These are phyloP conservation scores for Maudiozyma saulgeensis DNA, from an alignment of 805 yeast genomes.

Conservation along the genomic window DNA sequence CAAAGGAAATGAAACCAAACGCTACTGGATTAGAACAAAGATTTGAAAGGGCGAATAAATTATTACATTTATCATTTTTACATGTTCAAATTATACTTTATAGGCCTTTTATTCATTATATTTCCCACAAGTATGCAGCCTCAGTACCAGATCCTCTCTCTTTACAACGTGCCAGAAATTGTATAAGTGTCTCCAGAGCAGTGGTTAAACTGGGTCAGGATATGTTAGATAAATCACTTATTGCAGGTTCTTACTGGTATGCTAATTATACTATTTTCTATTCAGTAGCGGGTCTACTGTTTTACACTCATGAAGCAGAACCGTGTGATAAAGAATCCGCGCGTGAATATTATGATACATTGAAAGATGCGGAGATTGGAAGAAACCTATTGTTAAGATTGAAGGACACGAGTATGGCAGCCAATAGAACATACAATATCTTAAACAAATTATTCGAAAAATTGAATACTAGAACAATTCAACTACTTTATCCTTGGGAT, in stretches of 20 bases:
- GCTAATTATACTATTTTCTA: slow-evolving; percentile 89
- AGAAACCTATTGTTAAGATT: slow-evolving; percentile 60
- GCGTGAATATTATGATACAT: slow-evolving; percentile 45
- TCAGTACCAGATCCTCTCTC: slow-evolving; percentile 31
- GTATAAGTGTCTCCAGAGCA: slow-evolving; percentile 73
- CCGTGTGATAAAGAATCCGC: slow-evolving; percentile 37
- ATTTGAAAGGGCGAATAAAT: slow-evolving; percentile 64
- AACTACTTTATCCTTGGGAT: slow-evolving; percentile 21
- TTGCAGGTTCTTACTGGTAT: slow-evolving; percentile 89
- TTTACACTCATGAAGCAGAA: slow-evolving; percentile 55
- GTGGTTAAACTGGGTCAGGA: slow-evolving; percentile 74
- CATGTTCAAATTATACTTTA: slow-evolving; percentile 80
- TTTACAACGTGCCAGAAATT: slow-evolving; percentile 68
- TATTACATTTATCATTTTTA: slow-evolving; percentile 62
- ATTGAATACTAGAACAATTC: slow-evolving; percentile 62
- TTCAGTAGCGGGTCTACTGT: slow-evolving; percentile 79
- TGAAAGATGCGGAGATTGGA: slow-evolving; percentile 75
- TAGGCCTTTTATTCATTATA: slow-evolving; percentile 75
- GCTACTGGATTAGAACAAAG: slow-evolving; percentile 27
- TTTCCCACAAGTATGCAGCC: slow-evolving; percentile 42
- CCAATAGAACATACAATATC: slow-evolving; percentile 69
- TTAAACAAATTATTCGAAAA: slow-evolving; percentile 74
- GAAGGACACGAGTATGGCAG: slow-evolving; percentile 68
- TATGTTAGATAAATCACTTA: slow-evolving; percentile 59
- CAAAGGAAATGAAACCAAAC: slow-evolving; percentile 59